Base-by-base conservation (phyloP, 2,329 filamentous ascomycete genomes). In the Cladosporium halotolerans region DNA sequence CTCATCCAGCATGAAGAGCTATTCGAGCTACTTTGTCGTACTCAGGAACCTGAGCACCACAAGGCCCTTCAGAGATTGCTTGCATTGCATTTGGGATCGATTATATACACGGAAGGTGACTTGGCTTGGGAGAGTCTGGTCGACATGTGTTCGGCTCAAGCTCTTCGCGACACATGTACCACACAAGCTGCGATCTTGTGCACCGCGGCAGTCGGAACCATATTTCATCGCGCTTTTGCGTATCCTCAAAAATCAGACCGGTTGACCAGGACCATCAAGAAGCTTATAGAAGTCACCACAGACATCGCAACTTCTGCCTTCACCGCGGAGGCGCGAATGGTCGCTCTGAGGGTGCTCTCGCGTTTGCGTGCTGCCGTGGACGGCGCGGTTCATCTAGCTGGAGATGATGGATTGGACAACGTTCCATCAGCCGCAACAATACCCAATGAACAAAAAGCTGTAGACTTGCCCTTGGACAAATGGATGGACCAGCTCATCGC, bases 281-380 rank as follows among this genome's bases (percentile, higher is more conserved):
- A 44, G 32, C 41, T 54, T 11, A 23, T 54, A 13, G 28, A 44
- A 14, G 46, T 32, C 13, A 43, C 47, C n/a, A 49, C 52, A 28
- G 23, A 49, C 28, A 31, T 54, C 40, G 52, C 52, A 9, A 44
- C 16, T 10, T 43, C 41, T n/a, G 52, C 52, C 5, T 44, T 44
- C 23, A 44, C 45, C 13, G 43, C 45, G 9, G 45, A 48, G 32
- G 52, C 52, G 32, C 44, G 46, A 19, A 44, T 48, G 52, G 8
- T 44, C 10, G 52, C 52, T 39, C 14, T 54, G 33, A 28, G 52
- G n/a, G 46, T 56, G 11, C 54, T 62, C 3, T 55, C 60, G 42
- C 53, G 56, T 9, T 45, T 62, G 2, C 59, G 60, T 9, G 52
- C 58, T 19, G 59, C 61, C 40, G 53, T 59, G n/a, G 51, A 48